Evolutionary conservation across 2,329 filamentous ascomycete genomes (phyloP).

Genomic region (Penicillium sp.): DNA sequence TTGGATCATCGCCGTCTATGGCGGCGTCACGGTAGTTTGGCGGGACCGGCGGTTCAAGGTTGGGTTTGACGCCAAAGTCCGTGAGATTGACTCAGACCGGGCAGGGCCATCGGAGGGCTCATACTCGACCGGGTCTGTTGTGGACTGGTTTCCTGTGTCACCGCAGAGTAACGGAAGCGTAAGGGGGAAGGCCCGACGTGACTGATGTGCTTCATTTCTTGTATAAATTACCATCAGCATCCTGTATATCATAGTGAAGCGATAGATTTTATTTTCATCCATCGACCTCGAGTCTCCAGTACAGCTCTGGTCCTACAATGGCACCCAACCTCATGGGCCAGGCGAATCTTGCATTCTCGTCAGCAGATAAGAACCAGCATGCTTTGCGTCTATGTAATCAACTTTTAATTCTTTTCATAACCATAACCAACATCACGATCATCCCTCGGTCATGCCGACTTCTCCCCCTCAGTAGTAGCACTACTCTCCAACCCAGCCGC

Average conservation of each 20-base stretch:
- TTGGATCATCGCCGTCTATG: constrained; percentile 85
- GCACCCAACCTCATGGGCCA: neutral
- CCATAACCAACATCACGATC: neutral
- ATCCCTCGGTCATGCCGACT: constrained; percentile 17
- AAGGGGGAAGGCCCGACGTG: constrained; percentile 21
- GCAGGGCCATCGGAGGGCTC: constrained; percentile 23
- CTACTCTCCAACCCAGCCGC: constrained; percentile 37
- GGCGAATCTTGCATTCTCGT: neutral
- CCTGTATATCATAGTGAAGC: constrained; percentile 11
- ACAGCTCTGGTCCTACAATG: neutral
- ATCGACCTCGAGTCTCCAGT: neutral
- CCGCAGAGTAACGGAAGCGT: constrained; percentile 7
- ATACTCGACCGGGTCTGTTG: constrained; percentile 21
- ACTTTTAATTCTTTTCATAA: constrained; percentile 15
- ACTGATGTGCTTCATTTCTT: constrained; percentile 16
- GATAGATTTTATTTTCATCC: neutral
- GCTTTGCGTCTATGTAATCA: constrained; percentile 17
- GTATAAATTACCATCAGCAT: constrained; percentile 1
- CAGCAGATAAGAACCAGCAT: neutral
- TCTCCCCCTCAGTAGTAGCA: constrained; percentile 30
- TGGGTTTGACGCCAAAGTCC: constrained; percentile 79
- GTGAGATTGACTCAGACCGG: constrained; percentile 50
- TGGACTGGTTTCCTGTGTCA: constrained; percentile 15
- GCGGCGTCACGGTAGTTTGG: constrained; percentile 88
- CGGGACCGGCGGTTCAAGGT: constrained; percentile 81